Evolutionary conservation across 306 rosid genomes (phyloP), one percentile per base, ranked within the genome.

Genomic region (Macrotyloma uniflorum): DNA sequence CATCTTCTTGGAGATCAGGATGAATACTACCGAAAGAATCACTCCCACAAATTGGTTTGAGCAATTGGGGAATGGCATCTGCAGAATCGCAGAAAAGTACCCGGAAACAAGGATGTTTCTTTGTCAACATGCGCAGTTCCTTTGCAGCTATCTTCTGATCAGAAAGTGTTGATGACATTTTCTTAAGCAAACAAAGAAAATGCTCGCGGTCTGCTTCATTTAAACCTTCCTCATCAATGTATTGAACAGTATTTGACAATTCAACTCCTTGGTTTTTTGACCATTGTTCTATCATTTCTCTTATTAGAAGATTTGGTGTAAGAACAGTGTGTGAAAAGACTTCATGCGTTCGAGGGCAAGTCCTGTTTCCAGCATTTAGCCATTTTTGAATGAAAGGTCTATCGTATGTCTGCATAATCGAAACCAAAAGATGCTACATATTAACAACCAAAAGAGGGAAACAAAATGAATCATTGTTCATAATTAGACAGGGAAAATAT

Each of bases 81-180:
- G 70, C 53, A 6, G 89, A 88, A 82, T 94, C 97, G 0, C 93
- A 88, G 51, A 94, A 94, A 33, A 92, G 93, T 40, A 85, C 93
- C 15, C 97, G 87, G 57, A 89, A 89, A 8, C 91, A 90, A 15
- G 98, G 97, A 77, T 88, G 83, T 67, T 89, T 81, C 91, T 89
- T 94, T 2, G 98, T 94, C 90, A 92, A 80, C 82, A 86, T 46
- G 6, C 97, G 91, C 35, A 94, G 91, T 87, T 94, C 95, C 80
- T 84, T 94, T 0, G 98, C 97, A 15, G 98, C 97, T 46, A 74
- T 78, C 82, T 87, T 90, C 80, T 90, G 92, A 72, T 94, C 97
- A 62, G 87, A 59, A 62, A 86, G 80, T 6, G 86, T 49, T 18
- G 87, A 80, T 8, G 98, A 90, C 92, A 92, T 87, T 84, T 89